Evolutionary conservation across 2,329 filamentous ascomycete species (phyloP).

Genomic region (Phaeosphaeriaceae sp.): DNA sequence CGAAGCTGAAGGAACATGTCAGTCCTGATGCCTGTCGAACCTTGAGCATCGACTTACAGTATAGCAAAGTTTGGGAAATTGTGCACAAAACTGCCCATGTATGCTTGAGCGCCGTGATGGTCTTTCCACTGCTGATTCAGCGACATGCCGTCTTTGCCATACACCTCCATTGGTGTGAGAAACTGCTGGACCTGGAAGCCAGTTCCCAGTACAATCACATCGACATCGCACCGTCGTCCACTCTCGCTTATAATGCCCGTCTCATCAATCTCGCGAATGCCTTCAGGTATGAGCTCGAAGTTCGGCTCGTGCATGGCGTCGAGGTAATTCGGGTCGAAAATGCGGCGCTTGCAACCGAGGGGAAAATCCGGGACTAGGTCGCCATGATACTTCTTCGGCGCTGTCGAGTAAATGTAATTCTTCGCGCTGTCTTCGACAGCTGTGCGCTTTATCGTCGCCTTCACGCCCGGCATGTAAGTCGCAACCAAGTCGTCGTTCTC

Average conservation of each 20-base stretch:
- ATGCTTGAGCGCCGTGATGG: conserved; percentile 23
- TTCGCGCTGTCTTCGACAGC: conserved; percentile 18
- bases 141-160: conserved; percentile 27
- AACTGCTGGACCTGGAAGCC: conserved; percentile 48
- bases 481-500: conserved; percentile 17
- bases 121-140: conserved; percentile 28
- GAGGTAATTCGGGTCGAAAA: conserved; percentile 35
- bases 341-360: conserved; percentile 34
- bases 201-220: conserved; percentile 45
- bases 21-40: not conserved
- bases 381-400: conserved; percentile 37
- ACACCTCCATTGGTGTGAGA: conserved; percentile 42
- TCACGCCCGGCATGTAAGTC: conserved; percentile 16
- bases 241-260: conserved; percentile 24
- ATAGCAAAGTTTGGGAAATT: conserved; percentile 35
- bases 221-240: conserved; percentile 26
- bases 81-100: conserved; percentile 23
- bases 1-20: conserved; percentile 18
- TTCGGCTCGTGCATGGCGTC: conserved; percentile 25
- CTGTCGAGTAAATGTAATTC: conserved; percentile 25
- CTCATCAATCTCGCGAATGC: conserved; percentile 25
- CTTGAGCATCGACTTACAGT: conserved; percentile 9
- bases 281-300: conserved; percentile 24
- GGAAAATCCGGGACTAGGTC: conserved; percentile 29
- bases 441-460: conserved; percentile 5